Conservation (phyloP, 2,329 filamentous ascomycete species). For the Huntiella omanensis region DNA sequence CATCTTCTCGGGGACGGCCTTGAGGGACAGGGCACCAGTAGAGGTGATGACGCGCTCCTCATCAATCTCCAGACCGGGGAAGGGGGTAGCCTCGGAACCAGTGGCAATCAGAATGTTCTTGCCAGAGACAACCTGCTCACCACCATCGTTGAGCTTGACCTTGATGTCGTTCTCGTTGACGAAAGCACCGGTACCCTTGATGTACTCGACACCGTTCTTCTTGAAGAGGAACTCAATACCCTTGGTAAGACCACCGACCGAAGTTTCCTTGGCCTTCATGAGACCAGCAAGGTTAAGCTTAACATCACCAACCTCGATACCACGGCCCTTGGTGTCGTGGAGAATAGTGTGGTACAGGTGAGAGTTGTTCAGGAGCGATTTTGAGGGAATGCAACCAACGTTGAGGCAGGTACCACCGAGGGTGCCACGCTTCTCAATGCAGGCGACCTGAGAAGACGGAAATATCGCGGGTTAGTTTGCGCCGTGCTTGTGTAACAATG, state of each 20-base stretch:
- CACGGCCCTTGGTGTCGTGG: conserved; percentile 91
- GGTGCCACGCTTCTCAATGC: conserved; percentile 92
- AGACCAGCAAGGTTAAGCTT: conserved; percentile 87
- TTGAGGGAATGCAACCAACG: conserved; percentile 97
- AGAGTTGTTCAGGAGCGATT: conserved; percentile 98
- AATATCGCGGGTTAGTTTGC: background rate
- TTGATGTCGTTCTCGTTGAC: conserved; percentile 79
- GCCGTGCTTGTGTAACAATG: too few species aligned
- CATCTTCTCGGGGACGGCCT: conserved; percentile 89
- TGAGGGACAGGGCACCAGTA: conserved; percentile 78
- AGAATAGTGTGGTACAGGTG: conserved; percentile 94
- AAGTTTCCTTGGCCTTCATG: conserved; percentile 97
- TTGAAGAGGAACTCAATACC: conserved; percentile 96
- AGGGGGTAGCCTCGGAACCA: conserved; percentile 85
- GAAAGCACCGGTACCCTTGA: conserved; percentile 83
- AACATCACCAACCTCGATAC: conserved; percentile 93
- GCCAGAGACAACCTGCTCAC: conserved; percentile 66
- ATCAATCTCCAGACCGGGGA: conserved; percentile 87
- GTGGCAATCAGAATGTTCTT: conserved; percentile 99
- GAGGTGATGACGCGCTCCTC: conserved; percentile 96
- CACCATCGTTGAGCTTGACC: conserved; percentile 76
- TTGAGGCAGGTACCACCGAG: conserved; percentile 96
- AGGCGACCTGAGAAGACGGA: conserved; percentile 48
- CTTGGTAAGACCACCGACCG: conserved; percentile 78
- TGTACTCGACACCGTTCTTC: conserved; percentile 97